These are phyloP conservation scores for Euphorbia lathyris DNA, from an alignment of 345 rosid species.

Conservation along the genomic window DNA sequence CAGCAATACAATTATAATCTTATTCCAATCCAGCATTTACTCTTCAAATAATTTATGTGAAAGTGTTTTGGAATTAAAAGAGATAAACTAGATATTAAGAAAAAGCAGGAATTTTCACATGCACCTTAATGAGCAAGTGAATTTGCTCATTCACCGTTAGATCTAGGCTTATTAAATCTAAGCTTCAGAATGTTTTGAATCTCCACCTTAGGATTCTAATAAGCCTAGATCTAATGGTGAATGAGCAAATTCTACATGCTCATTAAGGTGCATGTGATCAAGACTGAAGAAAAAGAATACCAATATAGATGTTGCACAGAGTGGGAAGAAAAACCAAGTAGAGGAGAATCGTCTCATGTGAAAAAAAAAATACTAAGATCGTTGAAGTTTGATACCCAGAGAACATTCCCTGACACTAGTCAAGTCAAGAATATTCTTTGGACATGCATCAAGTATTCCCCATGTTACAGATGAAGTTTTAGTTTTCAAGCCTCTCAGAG, in stretches of 20 bases:
- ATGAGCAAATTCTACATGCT: too few species aligned
- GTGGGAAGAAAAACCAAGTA: background rate
- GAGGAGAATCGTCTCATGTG: background rate
- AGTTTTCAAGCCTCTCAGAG: background rate
- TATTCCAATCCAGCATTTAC: background rate
- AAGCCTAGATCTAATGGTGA: too few species aligned
- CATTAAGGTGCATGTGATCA: too few species aligned
- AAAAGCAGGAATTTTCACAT: too few species aligned
- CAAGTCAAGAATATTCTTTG: background rate
- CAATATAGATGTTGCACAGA: background rate
- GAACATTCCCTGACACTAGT: background rate
- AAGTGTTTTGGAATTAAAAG: background rate
- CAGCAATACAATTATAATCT: background rate
- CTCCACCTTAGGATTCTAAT: too few species aligned
- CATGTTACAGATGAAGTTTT: background rate
- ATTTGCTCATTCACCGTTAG: too few species aligned
- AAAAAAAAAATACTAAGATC: background rate
- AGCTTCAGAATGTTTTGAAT: too few species aligned
- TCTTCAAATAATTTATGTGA: background rate
- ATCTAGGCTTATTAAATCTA: too few species aligned
- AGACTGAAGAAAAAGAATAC: too few species aligned
- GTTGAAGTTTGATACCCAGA: background rate
- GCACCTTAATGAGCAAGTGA: too few species aligned
- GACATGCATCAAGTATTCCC: conserved; percentile 1
- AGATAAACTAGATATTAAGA: too few species aligned